Conservation (phyloP, 1,284 basidiomycete genomes). For the Apiotrichum domesticum region DNA sequence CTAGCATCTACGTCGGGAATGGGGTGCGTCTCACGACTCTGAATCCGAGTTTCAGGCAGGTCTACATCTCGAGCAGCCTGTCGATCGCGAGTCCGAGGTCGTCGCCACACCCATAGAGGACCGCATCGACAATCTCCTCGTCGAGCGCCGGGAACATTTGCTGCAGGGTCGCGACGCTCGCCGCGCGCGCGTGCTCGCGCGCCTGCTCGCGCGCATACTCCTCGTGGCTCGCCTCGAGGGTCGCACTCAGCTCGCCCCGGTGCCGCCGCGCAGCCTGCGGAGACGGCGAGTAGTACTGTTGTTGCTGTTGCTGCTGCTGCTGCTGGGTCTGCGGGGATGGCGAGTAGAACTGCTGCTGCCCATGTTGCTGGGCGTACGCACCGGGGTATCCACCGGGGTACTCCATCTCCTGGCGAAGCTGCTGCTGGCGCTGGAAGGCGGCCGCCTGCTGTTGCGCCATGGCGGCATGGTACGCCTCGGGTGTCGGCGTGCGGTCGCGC, state of each 20-base stretch:
- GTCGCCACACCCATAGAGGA: constrained; percentile 78
- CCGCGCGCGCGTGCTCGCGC: constrained; percentile 26
- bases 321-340: neutral
- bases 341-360: neutral
- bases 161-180: constrained; percentile 58
- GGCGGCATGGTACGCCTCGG: neutral
- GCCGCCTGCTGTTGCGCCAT: neutral
- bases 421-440: neutral
- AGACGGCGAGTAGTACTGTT: neutral
- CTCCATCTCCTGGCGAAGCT: no score
- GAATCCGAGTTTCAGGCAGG: neutral
- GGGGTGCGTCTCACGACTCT: no score
- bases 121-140: constrained; percentile 72
- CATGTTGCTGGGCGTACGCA: neutral
- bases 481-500: constrained; percentile 10
- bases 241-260: constrained; percentile 21
- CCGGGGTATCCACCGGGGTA: neutral
- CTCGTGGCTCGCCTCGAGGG: constrained; percentile 33
- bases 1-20: no score
- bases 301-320: neutral
- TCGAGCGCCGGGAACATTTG: constrained; percentile 84
- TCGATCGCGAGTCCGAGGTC: constrained; percentile 87
- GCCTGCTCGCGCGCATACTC: constrained; percentile 14
- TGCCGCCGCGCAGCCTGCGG: neutral
- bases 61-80: constrained; percentile 20